A percentile compares a stretch with the other conserved stretches of the same genome.
Evolutionary conservation across 2,329 filamentous ascomycete genomes (phyloP).

Genomic region (Venturia carpophila): DNA sequence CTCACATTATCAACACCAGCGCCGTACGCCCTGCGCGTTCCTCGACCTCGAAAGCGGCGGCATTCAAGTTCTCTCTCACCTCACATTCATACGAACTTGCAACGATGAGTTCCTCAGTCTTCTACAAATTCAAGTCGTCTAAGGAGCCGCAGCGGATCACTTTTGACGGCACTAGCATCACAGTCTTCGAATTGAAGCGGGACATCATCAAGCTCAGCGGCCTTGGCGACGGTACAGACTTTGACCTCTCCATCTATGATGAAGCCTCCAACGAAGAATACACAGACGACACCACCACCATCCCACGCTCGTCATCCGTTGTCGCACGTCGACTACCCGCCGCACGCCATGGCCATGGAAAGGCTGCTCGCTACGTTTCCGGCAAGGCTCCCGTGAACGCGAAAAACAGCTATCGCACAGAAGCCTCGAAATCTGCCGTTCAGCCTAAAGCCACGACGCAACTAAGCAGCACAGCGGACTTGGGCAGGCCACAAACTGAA

Average conservation of each 20-base stretch:
- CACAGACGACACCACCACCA: constrained; percentile 95
- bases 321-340: constrained; percentile 82
- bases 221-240: constrained; percentile 90
- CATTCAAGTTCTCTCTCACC: background rate
- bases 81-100: background rate
- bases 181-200: constrained; percentile 96
- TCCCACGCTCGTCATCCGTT: constrained; percentile 88
- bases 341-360: constrained; percentile 74
- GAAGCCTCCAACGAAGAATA: constrained; percentile 93
- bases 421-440: constrained; percentile 39
- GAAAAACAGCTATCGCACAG: constrained; percentile 66
- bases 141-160: constrained; percentile 90
- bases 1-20: background rate
- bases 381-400: constrained; percentile 90
- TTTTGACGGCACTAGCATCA: constrained; percentile 96
- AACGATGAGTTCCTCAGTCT: constrained; percentile 90
- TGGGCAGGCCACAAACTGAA: constrained; percentile 76
- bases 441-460: constrained; percentile 36
- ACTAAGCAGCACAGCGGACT: constrained; percentile 32
- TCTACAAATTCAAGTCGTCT: constrained; percentile 99
- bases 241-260: constrained; percentile 89
- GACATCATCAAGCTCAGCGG: constrained; percentile 95
- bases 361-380: constrained; percentile 89
- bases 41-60: background rate
- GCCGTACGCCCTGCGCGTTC: background rate